These are phyloP conservation scores for Lolium perenne DNA, from an alignment of 176 grass and related monocot genomes.

Conservation along the genomic window DNA sequence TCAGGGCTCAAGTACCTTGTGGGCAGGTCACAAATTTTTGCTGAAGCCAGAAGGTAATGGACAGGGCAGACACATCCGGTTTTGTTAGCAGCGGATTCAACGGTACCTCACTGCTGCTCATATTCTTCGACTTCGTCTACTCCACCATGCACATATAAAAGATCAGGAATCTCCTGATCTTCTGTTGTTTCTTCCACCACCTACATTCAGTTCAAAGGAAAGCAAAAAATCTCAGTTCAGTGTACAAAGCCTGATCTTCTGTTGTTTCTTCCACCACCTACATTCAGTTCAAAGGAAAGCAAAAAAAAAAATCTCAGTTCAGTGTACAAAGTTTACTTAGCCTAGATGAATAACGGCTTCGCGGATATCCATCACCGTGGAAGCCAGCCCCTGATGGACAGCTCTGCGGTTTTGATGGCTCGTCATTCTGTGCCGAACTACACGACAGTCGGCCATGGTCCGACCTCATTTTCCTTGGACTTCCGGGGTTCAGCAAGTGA, in stretches of 20 bases:
- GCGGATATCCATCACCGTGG: not conserved
- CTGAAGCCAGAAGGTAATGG: conserved; percentile 50
- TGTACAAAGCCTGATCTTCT: conserved; percentile 18
- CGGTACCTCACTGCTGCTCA: conserved; percentile 49
- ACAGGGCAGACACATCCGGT: conserved; percentile 69
- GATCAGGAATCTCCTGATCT: conserved; percentile 36
- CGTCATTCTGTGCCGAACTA: conserved; percentile 35
- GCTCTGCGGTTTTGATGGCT: conserved; percentile 11
- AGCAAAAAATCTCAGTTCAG: not conserved
- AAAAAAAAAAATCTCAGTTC: not conserved
- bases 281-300: not conserved
- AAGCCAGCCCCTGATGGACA: conserved; percentile 45
- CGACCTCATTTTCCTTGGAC: conserved; percentile 47
- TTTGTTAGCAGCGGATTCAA: conserved; percentile 75
- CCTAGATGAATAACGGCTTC: conserved; percentile 45
- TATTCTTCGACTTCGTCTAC: conserved; percentile 71
- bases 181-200: conserved; percentile 29
- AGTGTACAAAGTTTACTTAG: not conserved
- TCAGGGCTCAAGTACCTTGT: conserved; percentile 23
- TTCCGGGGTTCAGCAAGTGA: conserved; percentile 28
- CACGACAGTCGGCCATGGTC: conserved; percentile 16
- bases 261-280: conserved; percentile 35
- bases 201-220: conserved; percentile 7
- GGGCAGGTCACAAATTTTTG: not conserved
- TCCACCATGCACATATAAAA: conserved; percentile 39